These are phyloP conservation scores for Hsuehochloa calcarea DNA, from an alignment of 176 grass and related monocot genomes.

Conservation along the genomic window DNA sequence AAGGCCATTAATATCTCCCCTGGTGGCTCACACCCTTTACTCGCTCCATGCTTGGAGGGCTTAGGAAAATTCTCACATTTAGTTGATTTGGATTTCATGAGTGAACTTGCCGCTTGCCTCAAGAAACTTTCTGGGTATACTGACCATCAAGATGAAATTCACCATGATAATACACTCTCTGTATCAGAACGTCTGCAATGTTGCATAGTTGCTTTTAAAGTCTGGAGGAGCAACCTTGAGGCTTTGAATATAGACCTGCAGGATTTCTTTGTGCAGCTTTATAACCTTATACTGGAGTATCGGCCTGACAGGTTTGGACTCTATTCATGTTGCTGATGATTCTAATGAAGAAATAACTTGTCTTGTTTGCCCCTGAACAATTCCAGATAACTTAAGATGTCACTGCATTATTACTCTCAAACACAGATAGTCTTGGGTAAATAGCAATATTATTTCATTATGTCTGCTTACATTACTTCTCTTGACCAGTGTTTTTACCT, in stretches of 20 bases:
- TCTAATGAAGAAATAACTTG: background rate
- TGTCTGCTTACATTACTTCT: background rate
- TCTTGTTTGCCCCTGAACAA: background rate
- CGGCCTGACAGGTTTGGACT: conserved; percentile 70
- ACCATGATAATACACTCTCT: conserved; percentile 45
- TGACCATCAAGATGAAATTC: conserved; percentile 33
- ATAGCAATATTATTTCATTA: background rate
- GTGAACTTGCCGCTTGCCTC: conserved; percentile 78
- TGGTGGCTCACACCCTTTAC: conserved; percentile 59
- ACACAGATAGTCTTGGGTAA: background rate
- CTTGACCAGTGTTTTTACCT: background rate
- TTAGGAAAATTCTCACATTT: conserved; percentile 94
- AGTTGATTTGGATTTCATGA: conserved; percentile 95
- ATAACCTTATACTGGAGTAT: conserved; percentile 90
- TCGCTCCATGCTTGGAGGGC: conserved; percentile 80
- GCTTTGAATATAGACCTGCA: conserved; percentile 85
- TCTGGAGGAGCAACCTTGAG: conserved; percentile 92
- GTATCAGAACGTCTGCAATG: conserved; percentile 86
- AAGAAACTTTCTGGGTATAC: conserved; percentile 82
- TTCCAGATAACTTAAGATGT: background rate
- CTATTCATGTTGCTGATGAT: background rate
- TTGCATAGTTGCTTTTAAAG: conserved; percentile 88
- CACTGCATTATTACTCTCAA: background rate
- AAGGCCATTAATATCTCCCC: conserved; percentile 26
- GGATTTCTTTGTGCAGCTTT: conserved; percentile 90